Conservation (phyloP, 768 basidiomycete species). For the Phlebiopsis gigantea region DNA sequence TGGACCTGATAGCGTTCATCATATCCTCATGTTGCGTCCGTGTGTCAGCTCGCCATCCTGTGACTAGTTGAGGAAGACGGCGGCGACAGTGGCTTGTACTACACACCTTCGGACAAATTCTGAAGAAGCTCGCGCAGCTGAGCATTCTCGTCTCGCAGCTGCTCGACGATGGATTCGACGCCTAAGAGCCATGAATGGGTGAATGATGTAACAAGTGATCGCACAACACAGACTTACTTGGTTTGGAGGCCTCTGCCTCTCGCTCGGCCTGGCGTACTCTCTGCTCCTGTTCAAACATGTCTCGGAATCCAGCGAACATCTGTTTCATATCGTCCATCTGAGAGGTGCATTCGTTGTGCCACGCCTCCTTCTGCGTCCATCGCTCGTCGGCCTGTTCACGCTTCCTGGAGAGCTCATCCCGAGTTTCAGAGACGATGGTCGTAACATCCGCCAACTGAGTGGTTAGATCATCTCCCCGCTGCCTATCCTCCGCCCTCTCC, state of each 20-base stretch:
- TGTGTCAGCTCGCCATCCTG: slow-evolving; percentile 37
- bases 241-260: slow-evolving; percentile 45
- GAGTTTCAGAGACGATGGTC: slow-evolving; percentile 64
- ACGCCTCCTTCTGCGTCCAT: slow-evolving; percentile 54
- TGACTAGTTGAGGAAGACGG: not conserved
- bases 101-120: slow-evolving; percentile 52
- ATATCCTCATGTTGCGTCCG: slow-evolving; percentile 62
- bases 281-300: slow-evolving; percentile 55
- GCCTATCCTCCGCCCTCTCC: slow-evolving; percentile 49
- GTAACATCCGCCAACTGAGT: slow-evolving; percentile 67
- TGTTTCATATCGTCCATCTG: slow-evolving; percentile 53
- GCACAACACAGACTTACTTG: slow-evolving; percentile 37
- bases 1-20: slow-evolving; percentile 60
- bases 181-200: slow-evolving; percentile 30
- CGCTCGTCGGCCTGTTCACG: slow-evolving; percentile 54
- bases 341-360: slow-evolving; percentile 54
- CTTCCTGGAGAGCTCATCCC: slow-evolving; percentile 54
- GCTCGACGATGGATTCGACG: slow-evolving; percentile 55
- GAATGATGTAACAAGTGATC: no score
- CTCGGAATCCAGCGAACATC: slow-evolving; percentile 47
- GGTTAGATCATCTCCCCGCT: slow-evolving; percentile 56
- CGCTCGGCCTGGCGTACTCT: slow-evolving; percentile 51
- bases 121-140: slow-evolving; percentile 55
- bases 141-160: slow-evolving; percentile 51
- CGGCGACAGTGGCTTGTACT: not conserved